These are phyloP conservation scores for Phytomonas francai DNA, from an alignment of 208 protist species.

Conservation along the genomic window DNA sequence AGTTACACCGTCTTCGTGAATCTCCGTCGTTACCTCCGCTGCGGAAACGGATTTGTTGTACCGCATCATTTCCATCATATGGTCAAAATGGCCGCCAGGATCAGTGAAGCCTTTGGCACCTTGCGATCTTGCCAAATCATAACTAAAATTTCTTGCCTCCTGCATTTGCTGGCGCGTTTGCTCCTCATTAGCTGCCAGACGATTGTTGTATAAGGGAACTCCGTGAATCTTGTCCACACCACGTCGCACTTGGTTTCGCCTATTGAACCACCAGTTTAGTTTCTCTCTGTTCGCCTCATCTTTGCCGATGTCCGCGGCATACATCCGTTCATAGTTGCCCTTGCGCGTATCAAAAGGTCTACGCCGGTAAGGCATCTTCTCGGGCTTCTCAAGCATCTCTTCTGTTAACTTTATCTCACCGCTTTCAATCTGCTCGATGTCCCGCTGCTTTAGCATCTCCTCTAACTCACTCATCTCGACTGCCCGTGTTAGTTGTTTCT, in stretches of 20 bases:
- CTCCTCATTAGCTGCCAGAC: slow-evolving; percentile 72
- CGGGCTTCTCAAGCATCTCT: slow-evolving; percentile 43
- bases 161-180: slow-evolving; percentile 76
- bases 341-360: slow-evolving; percentile 33
- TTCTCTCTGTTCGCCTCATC: slow-evolving; percentile 53
- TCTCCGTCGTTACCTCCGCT: slow-evolving; percentile 33
- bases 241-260: slow-evolving; percentile 63
- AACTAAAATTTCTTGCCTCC: slow-evolving; percentile 82
- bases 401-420: slow-evolving; percentile 27
- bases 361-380: slow-evolving; percentile 32
- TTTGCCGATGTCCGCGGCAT: slow-evolving; percentile 61
- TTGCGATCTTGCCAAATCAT: slow-evolving; percentile 45
- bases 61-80: slow-evolving; percentile 60
- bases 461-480: slow-evolving; percentile 50
- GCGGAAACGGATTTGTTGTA: slow-evolving; percentile 40
- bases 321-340: slow-evolving; percentile 49
- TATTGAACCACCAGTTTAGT: slow-evolving; percentile 82
- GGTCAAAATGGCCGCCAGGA: slow-evolving; percentile 68
- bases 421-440: slow-evolving; percentile 63
- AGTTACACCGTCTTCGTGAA: slow-evolving; percentile 46
- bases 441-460: slow-evolving; percentile 67
- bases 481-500: slow-evolving; percentile 35
- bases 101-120: slow-evolving; percentile 82
- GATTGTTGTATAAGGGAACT: slow-evolving; percentile 81
- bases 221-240: slow-evolving; percentile 76